Percentiles rank a stretch among this genome's conserved stretches.
Conservation (phyloP, 1,139 yeast genomes). For the Taphrina communis region DNA sequence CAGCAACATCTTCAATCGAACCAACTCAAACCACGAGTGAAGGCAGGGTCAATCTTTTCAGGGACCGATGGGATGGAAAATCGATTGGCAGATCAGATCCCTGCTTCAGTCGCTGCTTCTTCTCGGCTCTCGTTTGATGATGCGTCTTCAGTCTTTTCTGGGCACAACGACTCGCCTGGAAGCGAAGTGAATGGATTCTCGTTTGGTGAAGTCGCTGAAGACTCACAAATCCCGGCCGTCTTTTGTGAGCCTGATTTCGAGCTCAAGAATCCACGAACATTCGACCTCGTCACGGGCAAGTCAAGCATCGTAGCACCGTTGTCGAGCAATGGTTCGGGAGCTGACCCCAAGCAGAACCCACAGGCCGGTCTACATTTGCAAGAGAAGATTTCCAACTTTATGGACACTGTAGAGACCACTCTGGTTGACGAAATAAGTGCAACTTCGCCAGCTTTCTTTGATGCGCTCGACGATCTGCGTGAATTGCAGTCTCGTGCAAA, state of each 20-base stretch:
- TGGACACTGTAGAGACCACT: slow-evolving; percentile 83
- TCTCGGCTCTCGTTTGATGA: slow-evolving; percentile 39
- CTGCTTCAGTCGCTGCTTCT: slow-evolving; percentile 33
- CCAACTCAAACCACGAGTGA: slow-evolving; percentile 18
- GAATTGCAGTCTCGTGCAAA: slow-evolving; percentile 65
- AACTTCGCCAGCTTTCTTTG: slow-evolving; percentile 82
- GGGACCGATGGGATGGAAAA: slow-evolving; percentile 23
- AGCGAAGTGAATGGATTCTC: slow-evolving; percentile 44
- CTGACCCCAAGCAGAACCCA: slow-evolving; percentile 47
- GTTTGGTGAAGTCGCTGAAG: slow-evolving; percentile 46
- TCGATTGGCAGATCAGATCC: slow-evolving; percentile 23
- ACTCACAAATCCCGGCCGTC: slow-evolving; percentile 65
- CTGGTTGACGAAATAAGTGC: slow-evolving; percentile 81
- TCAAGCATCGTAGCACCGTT: slow-evolving; percentile 54
- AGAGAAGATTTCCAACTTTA: slow-evolving; percentile 77
- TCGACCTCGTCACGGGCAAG: slow-evolving; percentile 71
- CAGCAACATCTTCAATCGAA: slow-evolving; percentile 30
- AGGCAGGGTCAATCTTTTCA: slow-evolving; percentile 29
- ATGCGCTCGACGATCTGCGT: slow-evolving; percentile 77
- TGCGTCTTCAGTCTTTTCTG: slow-evolving; percentile 24
- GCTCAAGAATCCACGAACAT: slow-evolving; percentile 85
- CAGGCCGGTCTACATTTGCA: slow-evolving; percentile 64
- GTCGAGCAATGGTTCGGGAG: slow-evolving; percentile 44
- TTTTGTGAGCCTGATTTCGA: slow-evolving; percentile 73
- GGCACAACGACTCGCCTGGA: slow-evolving; percentile 21